A percentile compares a stretch with the other conserved stretches of the same genome.
Conservation (phyloP, 2,329 filamentous ascomycete genomes). For the Aspergillus sp. region DNA sequence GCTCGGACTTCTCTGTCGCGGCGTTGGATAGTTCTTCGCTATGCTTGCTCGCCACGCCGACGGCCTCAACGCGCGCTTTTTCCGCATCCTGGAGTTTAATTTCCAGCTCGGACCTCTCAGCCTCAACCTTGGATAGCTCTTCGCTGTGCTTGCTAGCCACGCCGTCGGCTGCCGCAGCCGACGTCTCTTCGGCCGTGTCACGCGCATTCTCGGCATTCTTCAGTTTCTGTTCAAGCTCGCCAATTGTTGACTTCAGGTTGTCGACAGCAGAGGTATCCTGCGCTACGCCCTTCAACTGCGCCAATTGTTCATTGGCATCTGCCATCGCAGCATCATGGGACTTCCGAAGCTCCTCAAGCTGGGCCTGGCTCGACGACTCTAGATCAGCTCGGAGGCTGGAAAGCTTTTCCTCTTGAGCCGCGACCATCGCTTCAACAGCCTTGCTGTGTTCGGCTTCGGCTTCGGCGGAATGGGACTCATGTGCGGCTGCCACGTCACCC, state of each 20-base stretch:
- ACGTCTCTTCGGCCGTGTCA: conserved; percentile 33
- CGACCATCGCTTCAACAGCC: conserved; percentile 33
- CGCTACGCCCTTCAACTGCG: conserved; percentile 24
- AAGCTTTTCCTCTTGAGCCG: conserved; percentile 31
- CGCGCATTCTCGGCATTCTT: conserved; percentile 43
- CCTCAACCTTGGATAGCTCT: conserved; percentile 36
- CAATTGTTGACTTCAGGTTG: conserved; percentile 31
- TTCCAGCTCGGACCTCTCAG: conserved; percentile 40
- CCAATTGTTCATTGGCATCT: conserved; percentile 25
- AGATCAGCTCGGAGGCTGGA: conserved; percentile 26
- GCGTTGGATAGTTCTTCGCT: conserved; percentile 40
- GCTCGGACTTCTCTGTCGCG: conserved; percentile 35
- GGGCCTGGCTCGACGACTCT: conserved; percentile 25
- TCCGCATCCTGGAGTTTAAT: conserved; percentile 29
- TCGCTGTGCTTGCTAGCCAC: conserved; percentile 34
- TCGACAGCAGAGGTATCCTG: conserved; percentile 31
- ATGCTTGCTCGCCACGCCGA: conserved; percentile 35
- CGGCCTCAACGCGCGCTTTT: conserved; percentile 27
- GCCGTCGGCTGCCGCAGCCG: conserved; percentile 33
- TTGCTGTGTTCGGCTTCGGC: conserved; percentile 30
- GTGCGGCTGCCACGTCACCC: conserved; percentile 28
- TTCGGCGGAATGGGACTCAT: conserved; percentile 25
- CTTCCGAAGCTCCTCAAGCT: conserved; percentile 27
- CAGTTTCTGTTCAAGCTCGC: conserved; percentile 55
- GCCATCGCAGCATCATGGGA: conserved; percentile 26